These are phyloP conservation scores for Sclerotinia sclerotiorum DNA, from an alignment of 2,329 filamentous ascomycete species.

Conservation along the genomic window DNA sequence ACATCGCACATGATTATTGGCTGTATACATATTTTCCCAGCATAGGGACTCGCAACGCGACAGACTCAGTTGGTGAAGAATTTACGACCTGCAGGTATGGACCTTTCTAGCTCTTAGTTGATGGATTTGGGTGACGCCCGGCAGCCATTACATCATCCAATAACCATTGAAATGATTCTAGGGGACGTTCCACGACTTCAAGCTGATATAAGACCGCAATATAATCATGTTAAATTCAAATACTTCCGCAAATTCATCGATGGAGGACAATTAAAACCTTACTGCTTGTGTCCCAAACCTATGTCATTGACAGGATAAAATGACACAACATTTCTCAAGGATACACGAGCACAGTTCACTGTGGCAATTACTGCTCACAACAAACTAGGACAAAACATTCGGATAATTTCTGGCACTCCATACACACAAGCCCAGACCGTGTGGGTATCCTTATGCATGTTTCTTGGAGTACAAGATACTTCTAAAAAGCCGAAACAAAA, in stretches of 20 bases:
- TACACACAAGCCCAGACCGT: not conserved
- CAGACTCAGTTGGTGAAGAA: not conserved
- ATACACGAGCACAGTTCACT: slow-evolving; percentile 6
- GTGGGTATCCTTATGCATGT: not conserved
- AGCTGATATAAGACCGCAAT: not conserved
- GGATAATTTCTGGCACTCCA: not conserved
- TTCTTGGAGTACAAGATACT: not conserved
- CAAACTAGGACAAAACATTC: not conserved
- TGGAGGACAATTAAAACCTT: no score
- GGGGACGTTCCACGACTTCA: not conserved
- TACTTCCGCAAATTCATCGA: no score
- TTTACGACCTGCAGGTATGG: not conserved
- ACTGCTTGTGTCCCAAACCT: no score
- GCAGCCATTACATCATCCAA: not conserved
- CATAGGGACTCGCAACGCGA: not conserved
- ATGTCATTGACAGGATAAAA: no score
- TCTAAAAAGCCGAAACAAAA: not conserved
- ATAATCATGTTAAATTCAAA: no score
- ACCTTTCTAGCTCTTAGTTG: not conserved
- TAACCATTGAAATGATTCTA: not conserved
- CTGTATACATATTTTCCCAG: not conserved
- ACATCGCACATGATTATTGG: not conserved
- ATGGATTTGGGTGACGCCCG: no score
- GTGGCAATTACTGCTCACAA: not conserved
- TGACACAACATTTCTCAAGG: slow-evolving; percentile 21